A percentile compares a stretch with the other conserved stretches of the same genome.
Conservation (phyloP, 2,329 filamentous ascomycete species). For the Calonectria crousiana region DNA sequence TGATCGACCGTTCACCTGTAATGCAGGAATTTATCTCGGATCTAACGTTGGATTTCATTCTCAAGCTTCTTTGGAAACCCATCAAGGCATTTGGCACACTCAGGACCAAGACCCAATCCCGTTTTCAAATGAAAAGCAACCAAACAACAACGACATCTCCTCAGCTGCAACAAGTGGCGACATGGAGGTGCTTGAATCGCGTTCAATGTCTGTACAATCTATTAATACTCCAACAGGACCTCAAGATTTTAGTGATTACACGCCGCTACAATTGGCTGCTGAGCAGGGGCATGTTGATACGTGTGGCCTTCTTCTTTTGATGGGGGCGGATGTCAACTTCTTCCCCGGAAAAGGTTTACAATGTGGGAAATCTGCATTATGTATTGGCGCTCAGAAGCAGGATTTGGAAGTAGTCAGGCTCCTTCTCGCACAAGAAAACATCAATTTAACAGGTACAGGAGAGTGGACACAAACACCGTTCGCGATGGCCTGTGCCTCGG, state of each 20-base stretch:
- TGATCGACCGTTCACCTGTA: conserved; percentile 21
- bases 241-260: neutral
- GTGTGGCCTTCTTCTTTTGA: neutral
- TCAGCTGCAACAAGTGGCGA: neutral
- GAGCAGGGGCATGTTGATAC: neutral
- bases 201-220: neutral
- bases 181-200: too few species aligned
- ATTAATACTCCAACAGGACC: neutral
- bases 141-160: neutral
- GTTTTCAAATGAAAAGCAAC: neutral
- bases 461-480: neutral
- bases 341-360: neutral
- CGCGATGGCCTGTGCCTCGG: neutral
- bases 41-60: conserved; percentile 14
- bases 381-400: neutral
- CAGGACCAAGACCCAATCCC: neutral
- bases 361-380: neutral
- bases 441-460: too few species aligned
- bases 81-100: neutral
- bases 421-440: too few species aligned
- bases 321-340: neutral
- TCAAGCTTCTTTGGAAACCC: neutral
- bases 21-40: neutral
- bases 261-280: neutral
- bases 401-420: neutral